Evolutionary conservation across 192 early-diverging fungal genomes (phyloP).

Genomic region (Geranomyces variabilis): DNA sequence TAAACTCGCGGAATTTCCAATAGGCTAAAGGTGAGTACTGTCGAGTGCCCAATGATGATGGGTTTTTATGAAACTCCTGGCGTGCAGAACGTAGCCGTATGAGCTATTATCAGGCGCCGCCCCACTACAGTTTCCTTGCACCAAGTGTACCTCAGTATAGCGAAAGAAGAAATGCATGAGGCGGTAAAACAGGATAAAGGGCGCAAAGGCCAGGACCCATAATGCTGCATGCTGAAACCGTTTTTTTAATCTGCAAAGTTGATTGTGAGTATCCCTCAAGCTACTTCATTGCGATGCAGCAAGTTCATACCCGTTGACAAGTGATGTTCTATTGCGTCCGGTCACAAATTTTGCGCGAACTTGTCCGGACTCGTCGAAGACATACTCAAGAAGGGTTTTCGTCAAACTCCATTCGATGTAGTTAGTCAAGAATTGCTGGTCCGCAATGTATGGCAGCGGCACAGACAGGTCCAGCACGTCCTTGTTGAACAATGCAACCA

Average conservation of each 20-base stretch:
- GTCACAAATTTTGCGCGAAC: conserved; percentile 28
- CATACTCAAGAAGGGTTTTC: conserved; percentile 81
- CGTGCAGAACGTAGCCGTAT: not conserved
- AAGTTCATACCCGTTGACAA: conserved; percentile 68
- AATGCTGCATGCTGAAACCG: conserved; percentile 88
- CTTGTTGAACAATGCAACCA: conserved; percentile 93
- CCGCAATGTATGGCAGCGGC: conserved; percentile 57
- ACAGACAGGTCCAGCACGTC: conserved; percentile 81
- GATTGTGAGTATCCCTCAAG: not conserved
- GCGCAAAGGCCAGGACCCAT: conserved; percentile 83
- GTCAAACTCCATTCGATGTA: conserved; percentile 90
- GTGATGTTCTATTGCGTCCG: not conserved
- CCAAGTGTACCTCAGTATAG: conserved; percentile 77
- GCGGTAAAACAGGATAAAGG: conserved; percentile 82
- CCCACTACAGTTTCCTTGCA: not conserved
- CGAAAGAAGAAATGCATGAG: conserved; percentile 87
- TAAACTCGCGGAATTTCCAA: conserved; percentile 97
- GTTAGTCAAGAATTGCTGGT: conserved; percentile 74
- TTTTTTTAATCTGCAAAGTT: conserved; percentile 41
- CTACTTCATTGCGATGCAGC: not conserved
- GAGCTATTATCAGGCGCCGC: not conserved
- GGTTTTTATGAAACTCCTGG: conserved; percentile 70
- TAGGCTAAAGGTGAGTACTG: conserved; percentile 82
- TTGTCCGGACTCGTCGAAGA: conserved; percentile 32
- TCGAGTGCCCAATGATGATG: conserved; percentile 77